phyloP scores from a whole-genome alignment of 108 stramenopile species.

The Epithemia pelagica region DNA sequence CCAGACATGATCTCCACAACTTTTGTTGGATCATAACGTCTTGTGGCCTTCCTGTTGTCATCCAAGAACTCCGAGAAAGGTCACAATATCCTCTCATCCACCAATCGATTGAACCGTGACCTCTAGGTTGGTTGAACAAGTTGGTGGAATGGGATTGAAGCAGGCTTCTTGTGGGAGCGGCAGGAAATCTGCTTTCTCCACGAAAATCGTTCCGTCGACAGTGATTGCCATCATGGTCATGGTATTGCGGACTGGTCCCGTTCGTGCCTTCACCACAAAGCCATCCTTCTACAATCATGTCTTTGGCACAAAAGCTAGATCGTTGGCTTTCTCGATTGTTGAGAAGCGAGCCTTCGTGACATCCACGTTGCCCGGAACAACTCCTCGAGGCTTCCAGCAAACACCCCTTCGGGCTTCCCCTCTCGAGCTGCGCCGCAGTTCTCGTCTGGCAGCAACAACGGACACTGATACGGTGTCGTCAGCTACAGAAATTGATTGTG shows the following conservation, averaged over 20 bases:
- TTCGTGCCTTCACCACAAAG: not conserved
- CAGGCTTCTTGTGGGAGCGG: not conserved
- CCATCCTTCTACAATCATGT: not conserved
- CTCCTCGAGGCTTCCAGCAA: too few species aligned
- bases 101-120: too few species aligned
- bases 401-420: too few species aligned
- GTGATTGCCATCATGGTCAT: not conserved
- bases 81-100: too few species aligned
- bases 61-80: too few species aligned
- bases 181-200: not conserved
- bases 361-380: too few species aligned
- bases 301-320: not conserved
- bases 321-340: too few species aligned
- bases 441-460: conserved; percentile 1
- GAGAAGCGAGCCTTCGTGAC: too few species aligned
- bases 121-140: too few species aligned
- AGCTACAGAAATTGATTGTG: not conserved
- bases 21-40: too few species aligned
- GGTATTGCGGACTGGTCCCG: not conserved
- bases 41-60: too few species aligned
- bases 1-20: too few species aligned
- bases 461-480: not conserved
- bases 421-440: not conserved
- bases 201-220: not conserved
- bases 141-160: not conserved